Conservation (phyloP, 805 yeast genomes). For the Lipomyces sp. region DNA sequence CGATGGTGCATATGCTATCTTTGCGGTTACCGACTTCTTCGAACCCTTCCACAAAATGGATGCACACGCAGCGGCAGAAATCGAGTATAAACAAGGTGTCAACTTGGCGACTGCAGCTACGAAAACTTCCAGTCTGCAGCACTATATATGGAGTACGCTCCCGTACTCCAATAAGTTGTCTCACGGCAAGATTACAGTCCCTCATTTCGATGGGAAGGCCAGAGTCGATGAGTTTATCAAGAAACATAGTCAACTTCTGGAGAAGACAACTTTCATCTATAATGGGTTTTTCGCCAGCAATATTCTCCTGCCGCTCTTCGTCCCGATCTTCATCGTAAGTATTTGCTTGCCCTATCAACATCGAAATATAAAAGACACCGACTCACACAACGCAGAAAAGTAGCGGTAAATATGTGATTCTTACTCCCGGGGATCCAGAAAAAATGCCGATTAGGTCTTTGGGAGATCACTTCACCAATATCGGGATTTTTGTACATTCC, state of each 20-base stretch:
- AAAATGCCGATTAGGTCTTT: neutral
- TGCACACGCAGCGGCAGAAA: neutral
- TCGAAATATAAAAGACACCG: neutral
- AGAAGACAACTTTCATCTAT: neutral
- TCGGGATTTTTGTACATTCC: neutral
- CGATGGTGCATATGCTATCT: slow-evolving; percentile 7
- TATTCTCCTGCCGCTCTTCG: neutral
- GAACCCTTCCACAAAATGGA: neutral
- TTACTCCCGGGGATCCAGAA: neutral
- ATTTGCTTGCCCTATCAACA: no score
- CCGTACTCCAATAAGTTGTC: neutral
- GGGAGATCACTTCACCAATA: neutral
- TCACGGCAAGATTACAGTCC: neutral
- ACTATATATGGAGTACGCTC: slow-evolving; percentile 8
- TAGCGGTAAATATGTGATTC: neutral
- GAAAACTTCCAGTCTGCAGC: slow-evolving; percentile 5
- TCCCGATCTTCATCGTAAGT: slow-evolving; percentile 1
- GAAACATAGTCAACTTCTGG: neutral
- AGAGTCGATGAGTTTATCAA: slow-evolving; percentile 11
- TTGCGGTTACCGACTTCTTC: slow-evolving; percentile 4
- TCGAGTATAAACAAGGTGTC: slow-evolving; percentile 3
- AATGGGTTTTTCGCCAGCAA: neutral
- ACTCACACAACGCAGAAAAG: neutral
- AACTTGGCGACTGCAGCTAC: neutral
- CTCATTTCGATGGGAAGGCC: slow-evolving; percentile 8